These are phyloP conservation scores for Colletotrichum euphorbiae DNA, from an alignment of 2,329 filamentous ascomycete genomes.

Conservation along the genomic window DNA sequence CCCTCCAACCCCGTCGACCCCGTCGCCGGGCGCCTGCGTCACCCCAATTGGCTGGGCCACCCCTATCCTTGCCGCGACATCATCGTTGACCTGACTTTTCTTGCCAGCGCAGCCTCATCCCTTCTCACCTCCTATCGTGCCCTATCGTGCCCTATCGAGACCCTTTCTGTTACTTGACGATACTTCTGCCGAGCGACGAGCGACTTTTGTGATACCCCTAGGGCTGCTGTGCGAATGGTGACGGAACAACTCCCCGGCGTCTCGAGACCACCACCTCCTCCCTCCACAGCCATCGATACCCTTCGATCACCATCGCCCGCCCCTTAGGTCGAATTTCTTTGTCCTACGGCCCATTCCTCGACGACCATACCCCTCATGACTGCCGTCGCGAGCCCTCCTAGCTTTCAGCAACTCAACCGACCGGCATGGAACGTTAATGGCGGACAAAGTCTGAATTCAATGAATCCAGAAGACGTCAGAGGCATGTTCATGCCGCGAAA, in stretches of 20 bases:
- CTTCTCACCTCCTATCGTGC: conserved; percentile 5
- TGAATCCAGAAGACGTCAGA: conserved; percentile 86
- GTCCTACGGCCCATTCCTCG: conserved; percentile 15
- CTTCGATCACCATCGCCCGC: conserved; percentile 39
- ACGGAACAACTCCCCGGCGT: conserved; percentile 23
- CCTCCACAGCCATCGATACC: conserved; percentile 40
- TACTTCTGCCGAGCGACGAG: background rate
- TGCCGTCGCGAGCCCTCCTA: conserved; percentile 74
- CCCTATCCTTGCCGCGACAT: conserved; percentile 40
- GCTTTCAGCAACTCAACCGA: conserved; percentile 72
- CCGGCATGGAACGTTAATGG: conserved; percentile 75
- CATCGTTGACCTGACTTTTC: conserved; percentile 39
- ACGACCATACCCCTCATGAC: conserved; percentile 66
- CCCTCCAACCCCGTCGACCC: background rate
- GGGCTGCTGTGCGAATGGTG: conserved; percentile 36
- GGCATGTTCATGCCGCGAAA: conserved; percentile 93
- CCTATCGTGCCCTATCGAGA: conserved; percentile 4
- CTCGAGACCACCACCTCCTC: conserved; percentile 14
- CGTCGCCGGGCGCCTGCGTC: conserved; percentile 19
- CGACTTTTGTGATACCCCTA: conserved; percentile 15
- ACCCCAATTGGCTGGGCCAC: conserved; percentile 38
- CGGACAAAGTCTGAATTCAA: conserved; percentile 66
- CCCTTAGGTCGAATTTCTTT: conserved; percentile 40
- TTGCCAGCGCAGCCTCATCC: conserved; percentile 38
- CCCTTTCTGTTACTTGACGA: background rate